Percentiles rank a stretch among this genome's conserved stretches.
These are phyloP conservation scores for Hypsizygus marmoreus DNA, from an alignment of 768 basidiomycete species.

Conservation along the genomic window DNA sequence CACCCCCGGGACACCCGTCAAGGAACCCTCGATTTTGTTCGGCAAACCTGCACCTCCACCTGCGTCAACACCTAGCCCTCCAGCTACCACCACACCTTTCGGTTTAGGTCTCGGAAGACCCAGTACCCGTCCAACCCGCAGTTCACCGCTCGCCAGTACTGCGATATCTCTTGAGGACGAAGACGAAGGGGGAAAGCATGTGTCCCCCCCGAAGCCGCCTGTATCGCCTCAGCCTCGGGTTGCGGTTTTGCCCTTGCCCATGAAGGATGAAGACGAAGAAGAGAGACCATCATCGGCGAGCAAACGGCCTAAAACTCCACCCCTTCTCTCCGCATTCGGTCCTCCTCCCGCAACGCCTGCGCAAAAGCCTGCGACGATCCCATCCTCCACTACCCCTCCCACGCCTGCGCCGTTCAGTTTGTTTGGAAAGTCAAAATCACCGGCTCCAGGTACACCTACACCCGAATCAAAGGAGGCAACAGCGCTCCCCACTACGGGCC, in stretches of 20 bases:
- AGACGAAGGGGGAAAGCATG: conserved; percentile 37
- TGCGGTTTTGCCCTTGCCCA: conserved; percentile 28
- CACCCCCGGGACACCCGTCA: conserved; percentile 65
- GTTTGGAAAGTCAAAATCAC: conserved; percentile 2
- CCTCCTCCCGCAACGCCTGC: conserved; percentile 3
- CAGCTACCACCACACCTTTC: conserved; percentile 36
- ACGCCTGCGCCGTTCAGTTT: conserved; percentile 4
- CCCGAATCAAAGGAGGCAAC: neutral
- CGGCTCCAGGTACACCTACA: neutral
- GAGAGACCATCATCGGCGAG: conserved; percentile 18
- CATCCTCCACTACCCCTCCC: neutral
- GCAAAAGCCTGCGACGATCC: neutral
- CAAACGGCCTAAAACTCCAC: conserved; percentile 53
- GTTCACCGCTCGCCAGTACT: conserved; percentile 70
- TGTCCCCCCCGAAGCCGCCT: conserved; percentile 29
- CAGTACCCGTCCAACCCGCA: conserved; percentile 68
- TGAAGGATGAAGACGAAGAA: conserved; percentile 29
- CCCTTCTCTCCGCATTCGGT: conserved; percentile 39
- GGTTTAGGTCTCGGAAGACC: conserved; percentile 56
- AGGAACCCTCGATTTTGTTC: conserved; percentile 23
- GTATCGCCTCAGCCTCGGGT: conserved; percentile 42
- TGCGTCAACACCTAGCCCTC: conserved; percentile 22
- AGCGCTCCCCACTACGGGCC: neutral
- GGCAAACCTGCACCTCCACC: conserved; percentile 38
- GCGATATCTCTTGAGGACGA: conserved; percentile 49